A percentile compares a stretch with the other conserved stretches of the same genome.
Conservation (phyloP, 2,329 filamentous ascomycete genomes). For the Nemania bipapillata region DNA sequence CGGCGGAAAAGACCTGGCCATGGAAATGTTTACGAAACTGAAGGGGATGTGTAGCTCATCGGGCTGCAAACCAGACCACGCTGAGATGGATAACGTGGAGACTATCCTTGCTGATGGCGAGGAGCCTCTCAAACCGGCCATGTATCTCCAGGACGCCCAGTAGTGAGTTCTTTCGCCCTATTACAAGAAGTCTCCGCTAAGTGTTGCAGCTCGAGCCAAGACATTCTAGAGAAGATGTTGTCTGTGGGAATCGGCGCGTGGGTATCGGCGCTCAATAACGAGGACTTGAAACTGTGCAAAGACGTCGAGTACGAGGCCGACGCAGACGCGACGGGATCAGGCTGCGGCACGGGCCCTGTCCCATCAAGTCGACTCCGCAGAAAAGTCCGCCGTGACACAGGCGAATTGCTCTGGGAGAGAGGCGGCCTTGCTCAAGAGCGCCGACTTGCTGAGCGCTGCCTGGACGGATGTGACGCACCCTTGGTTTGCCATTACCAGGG, state of each 20-base stretch:
- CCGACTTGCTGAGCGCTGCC: constrained; percentile 4
- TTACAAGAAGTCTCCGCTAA: not conserved
- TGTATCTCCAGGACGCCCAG: constrained; percentile 6
- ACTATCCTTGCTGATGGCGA: constrained; percentile 3
- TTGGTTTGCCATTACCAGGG: constrained; percentile 15
- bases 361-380: constrained; percentile 2
- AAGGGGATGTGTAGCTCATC: not conserved
- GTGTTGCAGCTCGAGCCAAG: not conserved
- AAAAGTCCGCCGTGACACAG: constrained; percentile 12
- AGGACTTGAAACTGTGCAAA: constrained; percentile 8
- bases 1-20: constrained; percentile 11
- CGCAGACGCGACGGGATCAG: constrained; percentile 16
- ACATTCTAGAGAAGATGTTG: not conserved
- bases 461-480: constrained; percentile 15
- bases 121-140: constrained; percentile 7
- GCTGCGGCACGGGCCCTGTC: constrained; percentile 17
- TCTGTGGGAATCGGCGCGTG: not conserved
- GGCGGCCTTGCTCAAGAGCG: not conserved
- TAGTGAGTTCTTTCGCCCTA: constrained; percentile 6
- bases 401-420: constrained; percentile 13
- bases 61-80: constrained; percentile 9
- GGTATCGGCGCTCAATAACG: constrained; percentile 1
- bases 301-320: constrained; percentile 24
- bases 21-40: constrained; percentile 14
- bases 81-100: constrained; percentile 19